Evolutionary conservation across 2,329 filamentous ascomycete genomes (phyloP).

Genomic region (Cordyceps pruinosa): DNA sequence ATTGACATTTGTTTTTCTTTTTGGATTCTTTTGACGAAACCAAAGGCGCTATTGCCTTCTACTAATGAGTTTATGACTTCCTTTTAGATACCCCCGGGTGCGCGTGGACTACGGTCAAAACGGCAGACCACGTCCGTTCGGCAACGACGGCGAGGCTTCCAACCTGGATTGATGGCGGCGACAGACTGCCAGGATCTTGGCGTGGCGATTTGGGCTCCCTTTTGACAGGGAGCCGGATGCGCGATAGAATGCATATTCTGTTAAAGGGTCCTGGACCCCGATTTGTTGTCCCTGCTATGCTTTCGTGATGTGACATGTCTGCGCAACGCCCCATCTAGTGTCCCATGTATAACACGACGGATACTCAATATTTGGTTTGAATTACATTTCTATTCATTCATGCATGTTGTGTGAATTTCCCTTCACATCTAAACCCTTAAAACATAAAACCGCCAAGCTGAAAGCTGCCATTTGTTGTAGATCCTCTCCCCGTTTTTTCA

Average conservation of each 20-base stretch:
- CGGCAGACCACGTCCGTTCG: too few relatives aligned
- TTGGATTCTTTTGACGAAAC: too few relatives aligned
- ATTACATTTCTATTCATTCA: background rate
- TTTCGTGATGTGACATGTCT: background rate
- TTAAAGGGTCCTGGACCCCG: slow-evolving; percentile 10
- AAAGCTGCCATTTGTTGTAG: too few relatives aligned
- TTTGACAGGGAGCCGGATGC: background rate
- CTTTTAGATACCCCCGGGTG: background rate
- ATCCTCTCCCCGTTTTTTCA: background rate
- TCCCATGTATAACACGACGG: background rate
- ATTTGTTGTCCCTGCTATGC: slow-evolving; percentile 6
- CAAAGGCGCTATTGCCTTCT: too few relatives aligned
- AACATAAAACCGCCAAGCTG: background rate
- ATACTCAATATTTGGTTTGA: background rate
- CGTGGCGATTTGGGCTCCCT: background rate
- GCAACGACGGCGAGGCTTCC: too few relatives aligned
- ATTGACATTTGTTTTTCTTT: too few relatives aligned
- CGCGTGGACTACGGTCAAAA: background rate
- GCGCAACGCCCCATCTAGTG: too few relatives aligned
- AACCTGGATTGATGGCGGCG: background rate
- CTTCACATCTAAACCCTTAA: background rate
- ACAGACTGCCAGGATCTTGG: background rate
- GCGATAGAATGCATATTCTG: slow-evolving; percentile 10
- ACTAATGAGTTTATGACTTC: background rate
- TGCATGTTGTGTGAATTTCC: background rate